Conservation (phyloP, 139 green algal genomes). For the Ettlia oleoabundans region DNA sequence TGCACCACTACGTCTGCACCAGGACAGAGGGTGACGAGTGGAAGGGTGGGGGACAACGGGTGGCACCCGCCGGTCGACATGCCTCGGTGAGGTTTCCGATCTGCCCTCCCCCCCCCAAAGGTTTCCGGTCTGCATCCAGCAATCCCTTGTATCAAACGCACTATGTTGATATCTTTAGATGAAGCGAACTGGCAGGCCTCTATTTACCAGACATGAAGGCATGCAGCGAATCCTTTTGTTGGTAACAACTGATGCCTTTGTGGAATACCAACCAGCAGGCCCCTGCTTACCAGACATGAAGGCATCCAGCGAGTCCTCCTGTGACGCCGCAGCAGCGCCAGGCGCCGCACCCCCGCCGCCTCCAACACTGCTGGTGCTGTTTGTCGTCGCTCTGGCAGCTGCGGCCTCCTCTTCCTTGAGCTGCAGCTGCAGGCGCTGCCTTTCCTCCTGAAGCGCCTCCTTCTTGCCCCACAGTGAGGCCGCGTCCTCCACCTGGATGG, state of each 20-base stretch:
- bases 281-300: conserved; percentile 74
- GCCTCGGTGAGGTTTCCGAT: too few relatives aligned
- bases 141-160: too few relatives aligned
- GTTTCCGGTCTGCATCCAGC: too few relatives aligned
- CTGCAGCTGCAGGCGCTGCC: conserved; percentile 34
- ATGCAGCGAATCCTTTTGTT: too few relatives aligned
- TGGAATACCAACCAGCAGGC: too few relatives aligned
- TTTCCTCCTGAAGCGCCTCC: conserved; percentile 60
- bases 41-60: neutral
- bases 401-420: conserved; percentile 38
- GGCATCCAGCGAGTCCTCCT: conserved; percentile 73
- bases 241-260: too few relatives aligned
- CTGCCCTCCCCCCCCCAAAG: too few relatives aligned
- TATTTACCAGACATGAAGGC: conserved; percentile 71
- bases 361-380: neutral
- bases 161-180: too few relatives aligned
- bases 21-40: neutral
- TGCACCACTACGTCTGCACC: conserved; percentile 55
- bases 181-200: too few relatives aligned
- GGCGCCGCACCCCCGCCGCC: neutral
- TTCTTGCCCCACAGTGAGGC: conserved; percentile 64
- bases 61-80: too few relatives aligned
- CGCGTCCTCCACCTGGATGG: conserved; percentile 59
- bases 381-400: conserved; percentile 21
- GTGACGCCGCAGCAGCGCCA: neutral